Evolutionary conservation across 768 basidiomycete species (phyloP), one percentile per base, ranked within the genome.

Genomic region (Suillus sp.): DNA sequence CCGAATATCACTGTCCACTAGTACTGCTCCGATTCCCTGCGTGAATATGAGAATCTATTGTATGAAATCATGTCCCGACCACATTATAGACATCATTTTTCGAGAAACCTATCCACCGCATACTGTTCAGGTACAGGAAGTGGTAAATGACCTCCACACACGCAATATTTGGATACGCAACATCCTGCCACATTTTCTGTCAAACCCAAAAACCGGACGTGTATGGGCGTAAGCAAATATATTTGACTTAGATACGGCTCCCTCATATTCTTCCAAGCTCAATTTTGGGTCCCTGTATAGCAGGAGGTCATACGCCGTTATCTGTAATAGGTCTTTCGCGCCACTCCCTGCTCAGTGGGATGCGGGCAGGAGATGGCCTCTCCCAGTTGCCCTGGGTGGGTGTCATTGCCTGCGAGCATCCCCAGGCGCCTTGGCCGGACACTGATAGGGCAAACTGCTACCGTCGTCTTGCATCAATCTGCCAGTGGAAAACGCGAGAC

Each of bases 141-240:
- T 54, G 20, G 53, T n/a, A n/a, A 35, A 54, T 54, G 32, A 54
- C 34, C 30, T 54, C 53, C 53, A 54, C 53, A 54, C 53, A 13
- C 32, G 53, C 53, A 34, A 54, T n/a, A 54, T 35, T 14, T 54
- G 53, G 53, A n/a, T 7, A n/a, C 10, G n/a, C 53, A 35, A 34
- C 53, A 34, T 54, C 32, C n/a, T 54, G 53, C 32, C 53, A 22
- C 32, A 54, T 54, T 35, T 35, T 32, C 30, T 54, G 32, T 54
- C 32, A 54, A 14, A 34, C 11, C 32, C 30, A 13, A 54, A n/a
- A 54, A 6, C 34, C 34, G 53, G 13, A 14, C 34, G 18, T 3
- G n/a, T 54, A 14, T 54, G 53, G 53, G 53, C 4, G 34, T 54
- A 54, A 54, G 51, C 20, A 20, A 34, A 34, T 54, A 32, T 54